A percentile compares a stretch with the other conserved stretches of the same genome.
Evolutionary conservation across 371 early-diverging fungal species (phyloP).

Genomic region (Mortierella sp.): DNA sequence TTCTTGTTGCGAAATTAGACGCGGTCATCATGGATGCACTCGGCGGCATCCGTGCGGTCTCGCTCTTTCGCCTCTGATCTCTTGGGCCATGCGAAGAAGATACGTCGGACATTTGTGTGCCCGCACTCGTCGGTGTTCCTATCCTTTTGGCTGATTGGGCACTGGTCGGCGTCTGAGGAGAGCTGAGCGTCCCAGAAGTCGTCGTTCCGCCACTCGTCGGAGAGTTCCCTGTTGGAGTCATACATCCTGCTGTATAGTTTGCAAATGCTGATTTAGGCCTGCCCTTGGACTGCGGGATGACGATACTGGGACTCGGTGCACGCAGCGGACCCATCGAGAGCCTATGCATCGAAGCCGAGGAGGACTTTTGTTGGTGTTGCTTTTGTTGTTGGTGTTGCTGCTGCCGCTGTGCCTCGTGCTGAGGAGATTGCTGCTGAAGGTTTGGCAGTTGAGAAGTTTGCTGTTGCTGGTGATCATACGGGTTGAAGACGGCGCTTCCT

Average conservation of each 20-base stretch:
- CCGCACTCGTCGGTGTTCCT: constrained; percentile 34
- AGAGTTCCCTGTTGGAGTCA: constrained; percentile 26
- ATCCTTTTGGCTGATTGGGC: constrained; percentile 1
- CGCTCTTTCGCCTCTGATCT: constrained; percentile 27
- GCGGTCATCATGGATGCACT: constrained; percentile 6
- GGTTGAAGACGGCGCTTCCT: constrained; percentile 14
- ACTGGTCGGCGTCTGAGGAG: constrained; percentile 14
- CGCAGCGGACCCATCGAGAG: not conserved
- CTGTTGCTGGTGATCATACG: constrained; percentile 14
- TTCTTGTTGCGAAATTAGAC: constrained; percentile 21
- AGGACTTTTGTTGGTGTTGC: not conserved
- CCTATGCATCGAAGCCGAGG: constrained; percentile 8
- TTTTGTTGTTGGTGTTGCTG: constrained; percentile 4
- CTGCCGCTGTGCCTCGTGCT: constrained; percentile 8
- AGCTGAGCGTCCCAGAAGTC: not conserved
- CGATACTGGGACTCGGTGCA: constrained; percentile 21
- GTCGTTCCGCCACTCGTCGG: constrained; percentile 5
- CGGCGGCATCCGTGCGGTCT: constrained; percentile 25
- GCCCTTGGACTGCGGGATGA: constrained; percentile 24
- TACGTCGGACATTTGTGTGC: constrained; percentile 36
- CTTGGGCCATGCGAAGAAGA: constrained; percentile 5
- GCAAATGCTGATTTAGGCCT: constrained; percentile 18
- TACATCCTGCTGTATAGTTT: not conserved
- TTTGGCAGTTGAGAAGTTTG: no score
- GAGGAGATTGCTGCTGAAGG: constrained; percentile 5